Conservation (phyloP, 2,329 filamentous ascomycete species). For the Exophiala oligosperma region DNA sequence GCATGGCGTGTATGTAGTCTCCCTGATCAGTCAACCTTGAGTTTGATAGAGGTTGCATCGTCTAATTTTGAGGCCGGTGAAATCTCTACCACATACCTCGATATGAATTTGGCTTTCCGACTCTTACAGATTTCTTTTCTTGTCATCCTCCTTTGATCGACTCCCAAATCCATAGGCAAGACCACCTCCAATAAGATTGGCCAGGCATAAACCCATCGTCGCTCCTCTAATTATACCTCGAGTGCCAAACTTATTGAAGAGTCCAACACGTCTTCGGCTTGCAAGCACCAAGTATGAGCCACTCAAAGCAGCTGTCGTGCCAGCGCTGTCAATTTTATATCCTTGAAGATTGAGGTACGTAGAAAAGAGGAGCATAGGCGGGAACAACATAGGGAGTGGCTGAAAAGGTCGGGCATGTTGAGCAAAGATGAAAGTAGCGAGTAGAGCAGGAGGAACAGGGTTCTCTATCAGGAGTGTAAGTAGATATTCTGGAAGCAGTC, state of each 20-base stretch:
- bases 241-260: constrained; percentile 47
- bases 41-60: too few species aligned
- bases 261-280: constrained; percentile 52
- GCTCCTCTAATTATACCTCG: constrained; percentile 46
- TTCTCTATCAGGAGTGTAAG: constrained; percentile 51
- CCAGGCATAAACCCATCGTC: constrained; percentile 47
- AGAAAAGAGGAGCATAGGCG: constrained; percentile 64
- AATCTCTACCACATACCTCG: too few species aligned
- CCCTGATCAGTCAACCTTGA: neutral
- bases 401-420: constrained; percentile 68
- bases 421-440: constrained; percentile 66
- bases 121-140: constrained; percentile 5
- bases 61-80: too few species aligned
- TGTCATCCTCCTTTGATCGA: constrained; percentile 38
- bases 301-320: constrained; percentile 65
- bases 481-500: constrained; percentile 23
- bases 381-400: constrained; percentile 65
- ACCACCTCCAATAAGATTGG: constrained; percentile 48
- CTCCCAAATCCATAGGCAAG: constrained; percentile 48
- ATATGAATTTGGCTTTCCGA: neutral
- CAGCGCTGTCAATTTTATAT: constrained; percentile 64
- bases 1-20: too few species aligned
- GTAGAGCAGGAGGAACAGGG: constrained; percentile 62
- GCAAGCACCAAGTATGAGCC: constrained; percentile 66
- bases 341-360: constrained; percentile 65